Conservation (phyloP, 106 monocot species). For the Apostasia ramifera region DNA sequence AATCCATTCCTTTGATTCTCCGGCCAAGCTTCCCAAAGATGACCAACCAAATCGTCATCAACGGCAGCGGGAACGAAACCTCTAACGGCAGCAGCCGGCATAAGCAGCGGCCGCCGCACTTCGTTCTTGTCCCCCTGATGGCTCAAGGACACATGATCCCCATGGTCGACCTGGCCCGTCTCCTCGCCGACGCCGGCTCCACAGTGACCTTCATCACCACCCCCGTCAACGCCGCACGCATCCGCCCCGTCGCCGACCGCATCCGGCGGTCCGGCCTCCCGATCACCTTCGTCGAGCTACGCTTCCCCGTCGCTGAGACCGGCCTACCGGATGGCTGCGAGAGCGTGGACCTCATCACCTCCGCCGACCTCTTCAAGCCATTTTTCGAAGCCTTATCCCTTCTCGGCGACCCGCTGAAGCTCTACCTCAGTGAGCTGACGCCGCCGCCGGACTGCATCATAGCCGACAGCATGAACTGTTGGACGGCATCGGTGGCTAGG, state of each 20-base stretch:
- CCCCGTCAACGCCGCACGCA: slow-evolving; percentile 37
- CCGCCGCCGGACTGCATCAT: slow-evolving; percentile 33
- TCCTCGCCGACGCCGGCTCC: slow-evolving; percentile 33
- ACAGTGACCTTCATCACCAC: slow-evolving; percentile 46
- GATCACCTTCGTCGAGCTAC: slow-evolving; percentile 31
- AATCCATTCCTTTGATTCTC: too few relatives aligned
- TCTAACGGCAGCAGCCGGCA: neutral
- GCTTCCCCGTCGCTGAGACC: slow-evolving; percentile 19
- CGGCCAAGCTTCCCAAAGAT: slow-evolving; percentile 14
- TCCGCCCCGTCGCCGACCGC: slow-evolving; percentile 17
- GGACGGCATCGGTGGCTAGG: slow-evolving; percentile 18
- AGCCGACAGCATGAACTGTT: slow-evolving; percentile 28
- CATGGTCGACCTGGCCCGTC: slow-evolving; percentile 40
- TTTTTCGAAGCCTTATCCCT: slow-evolving; percentile 18
- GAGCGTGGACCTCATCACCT: slow-evolving; percentile 28
- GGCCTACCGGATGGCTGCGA: slow-evolving; percentile 41
- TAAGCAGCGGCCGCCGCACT: slow-evolving; percentile 17
- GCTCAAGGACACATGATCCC: slow-evolving; percentile 68
- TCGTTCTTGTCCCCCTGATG: slow-evolving; percentile 44
- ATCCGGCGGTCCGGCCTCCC: slow-evolving; percentile 11
- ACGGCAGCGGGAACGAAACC: neutral
- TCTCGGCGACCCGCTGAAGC: slow-evolving; percentile 10
- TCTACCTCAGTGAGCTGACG: slow-evolving; percentile 9
- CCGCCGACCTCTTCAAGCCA: neutral
- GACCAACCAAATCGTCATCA: slow-evolving; percentile 3